Conservation (phyloP, 495 filamentous ascomycete genomes). For the Choiromyces venosus region DNA sequence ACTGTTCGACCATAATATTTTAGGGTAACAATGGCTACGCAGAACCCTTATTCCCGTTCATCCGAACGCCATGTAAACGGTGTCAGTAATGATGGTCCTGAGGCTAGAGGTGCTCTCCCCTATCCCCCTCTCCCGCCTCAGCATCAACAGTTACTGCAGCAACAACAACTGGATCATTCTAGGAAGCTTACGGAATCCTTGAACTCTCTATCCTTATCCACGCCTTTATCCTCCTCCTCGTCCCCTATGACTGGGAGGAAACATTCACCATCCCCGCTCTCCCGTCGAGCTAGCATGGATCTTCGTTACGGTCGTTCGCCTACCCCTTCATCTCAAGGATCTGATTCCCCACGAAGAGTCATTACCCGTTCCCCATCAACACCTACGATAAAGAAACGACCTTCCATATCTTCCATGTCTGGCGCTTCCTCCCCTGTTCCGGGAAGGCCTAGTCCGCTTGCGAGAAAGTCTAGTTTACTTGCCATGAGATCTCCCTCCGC, state of each 20-base stretch:
- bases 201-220: conserved; percentile 23
- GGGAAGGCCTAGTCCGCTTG: conserved; percentile 19
- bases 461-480: conserved; percentile 27
- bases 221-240: conserved; percentile 19
- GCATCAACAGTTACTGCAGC: background rate
- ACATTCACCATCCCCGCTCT: conserved; percentile 18
- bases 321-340: conserved; percentile 30
- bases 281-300: conserved; percentile 37
- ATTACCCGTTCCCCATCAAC: conserved; percentile 37
- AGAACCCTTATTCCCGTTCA: background rate
- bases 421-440: conserved; percentile 10
- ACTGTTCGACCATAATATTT: background rate
- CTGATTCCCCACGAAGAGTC: conserved; percentile 27
- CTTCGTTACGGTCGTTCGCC: conserved; percentile 29
- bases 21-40: background rate
- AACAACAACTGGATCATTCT: conserved; percentile 7
- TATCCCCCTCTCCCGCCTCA: background rate
- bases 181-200: conserved; percentile 35
- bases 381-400: conserved; percentile 37
- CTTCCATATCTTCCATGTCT: conserved; percentile 36
- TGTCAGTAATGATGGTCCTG: background rate
- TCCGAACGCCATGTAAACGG: background rate
- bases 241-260: conserved; percentile 6
- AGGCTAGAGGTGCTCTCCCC: background rate
- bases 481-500: conserved; percentile 37